Evolutionary conservation across 1,139 yeast genomes (phyloP).

Genomic region (Trichomonascaceae sp.): DNA sequence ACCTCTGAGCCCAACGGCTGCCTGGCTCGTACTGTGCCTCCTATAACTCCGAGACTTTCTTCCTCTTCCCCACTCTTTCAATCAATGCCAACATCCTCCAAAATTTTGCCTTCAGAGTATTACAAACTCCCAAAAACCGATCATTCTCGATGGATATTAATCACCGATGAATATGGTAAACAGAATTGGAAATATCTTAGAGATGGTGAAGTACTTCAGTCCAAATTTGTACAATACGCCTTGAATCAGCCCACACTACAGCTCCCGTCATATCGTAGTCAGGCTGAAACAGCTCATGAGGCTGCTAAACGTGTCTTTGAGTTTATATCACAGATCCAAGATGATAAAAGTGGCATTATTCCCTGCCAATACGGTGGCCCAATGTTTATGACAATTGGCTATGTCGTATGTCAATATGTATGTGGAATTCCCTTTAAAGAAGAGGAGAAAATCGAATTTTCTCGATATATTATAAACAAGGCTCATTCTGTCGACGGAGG

Average conservation of each 20-base stretch:
- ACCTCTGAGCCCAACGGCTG: too few species aligned
- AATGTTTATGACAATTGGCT: slow-evolving; percentile 93
- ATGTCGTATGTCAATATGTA: slow-evolving; percentile 67
- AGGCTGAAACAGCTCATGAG: slow-evolving; percentile 42
- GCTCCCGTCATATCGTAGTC: slow-evolving; percentile 17
- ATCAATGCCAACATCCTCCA: not conserved
- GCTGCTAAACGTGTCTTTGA: slow-evolving; percentile 72
- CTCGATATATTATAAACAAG: slow-evolving; percentile 76
- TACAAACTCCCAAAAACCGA: slow-evolving; percentile 64
- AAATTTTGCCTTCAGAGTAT: slow-evolving; percentile 28
- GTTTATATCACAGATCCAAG: slow-evolving; percentile 65
- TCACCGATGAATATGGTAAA: slow-evolving; percentile 65
- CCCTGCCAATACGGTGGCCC: slow-evolving; percentile 97
- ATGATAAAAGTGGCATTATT: slow-evolving; percentile 67
- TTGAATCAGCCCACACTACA: slow-evolving; percentile 50
- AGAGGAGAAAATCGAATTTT: slow-evolving; percentile 60
- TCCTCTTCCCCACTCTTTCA: not conserved
- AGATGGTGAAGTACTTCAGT: slow-evolving; percentile 34
- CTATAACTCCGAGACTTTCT: too few species aligned
- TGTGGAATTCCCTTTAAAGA: slow-evolving; percentile 64
- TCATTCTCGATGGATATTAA: slow-evolving; percentile 65
- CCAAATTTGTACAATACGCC: slow-evolving; percentile 46
- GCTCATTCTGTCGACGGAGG: slow-evolving; percentile 99
- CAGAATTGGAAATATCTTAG: slow-evolving; percentile 73
- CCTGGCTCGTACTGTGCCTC: too few species aligned